Base-by-base conservation (phyloP, 805 yeast species). In the Vanderwaltozyma tropicalis region DNA sequence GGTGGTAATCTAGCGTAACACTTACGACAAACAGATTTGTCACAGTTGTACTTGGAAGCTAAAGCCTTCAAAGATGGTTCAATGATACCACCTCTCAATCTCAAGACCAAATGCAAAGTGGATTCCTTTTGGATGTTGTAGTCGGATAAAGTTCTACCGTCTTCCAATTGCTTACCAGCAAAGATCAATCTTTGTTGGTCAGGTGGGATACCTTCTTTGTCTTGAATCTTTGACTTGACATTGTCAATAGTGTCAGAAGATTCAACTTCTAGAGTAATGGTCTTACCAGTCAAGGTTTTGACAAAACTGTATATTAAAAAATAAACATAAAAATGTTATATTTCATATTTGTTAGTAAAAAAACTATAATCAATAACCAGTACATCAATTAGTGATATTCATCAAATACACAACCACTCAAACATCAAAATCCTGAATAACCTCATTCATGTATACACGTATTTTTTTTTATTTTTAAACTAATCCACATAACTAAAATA, bases 1-100 rank as follows among this genome's bases (percentile, higher is more conserved):
- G 98, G 96, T 67, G 98, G 98, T 68, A 92, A 87, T 80, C 98
- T 92, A 64, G 98, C 97, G 82, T 92, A 92, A 78, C 98, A 92
- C 71, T 88, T 85, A 76, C 98, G 92, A 81, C 98, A 92, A 70
- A 92, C 89, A 56, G 95, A 70, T 76, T 92, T 92, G 57, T 92
- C 98, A 80, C 97, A 92, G 94, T 92, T 92, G 89, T 83, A 92
- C 77, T 92, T 92, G 68, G 96, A 85, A 71, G 98, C 98, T 66
- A 92, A 80, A 63, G 92, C 96, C 77, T 89, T 92, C 65, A 92
- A 82, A 63, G 96, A 88, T 76, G 98, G 98, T 79, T 92, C 98
- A 70, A 92, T 92, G 74, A 92, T 87, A 78, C 94, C 94, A 78
- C 94, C 96, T 79, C 96, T 85, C 71, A 87, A 80, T 80, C 96